A percentile compares a stretch with the other conserved stretches of the same genome.
phyloP scores from a whole-genome alignment of 1,284 basidiomycete genomes.

The Veloporphyrellus conicus region DNA sequence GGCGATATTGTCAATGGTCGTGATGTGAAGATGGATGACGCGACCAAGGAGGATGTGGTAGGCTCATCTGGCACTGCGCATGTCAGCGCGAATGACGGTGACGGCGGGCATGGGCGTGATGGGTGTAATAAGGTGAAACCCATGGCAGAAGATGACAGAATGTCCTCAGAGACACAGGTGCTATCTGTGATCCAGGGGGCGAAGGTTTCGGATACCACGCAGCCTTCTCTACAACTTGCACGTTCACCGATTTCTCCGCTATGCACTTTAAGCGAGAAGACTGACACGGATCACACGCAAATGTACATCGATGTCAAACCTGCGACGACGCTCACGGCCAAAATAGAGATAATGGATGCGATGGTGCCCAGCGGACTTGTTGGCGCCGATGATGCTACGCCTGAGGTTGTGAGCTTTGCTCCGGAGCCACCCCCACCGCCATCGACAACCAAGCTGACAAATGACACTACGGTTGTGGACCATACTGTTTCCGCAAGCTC shows the following conservation, averaged over 20 bases:
- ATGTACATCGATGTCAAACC: constrained; percentile 3
- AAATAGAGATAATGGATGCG: constrained; percentile 32
- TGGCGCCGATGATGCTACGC: constrained; percentile 18
- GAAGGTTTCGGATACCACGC: constrained; percentile 1
- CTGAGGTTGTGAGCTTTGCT: constrained; percentile 28
- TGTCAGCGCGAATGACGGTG: constrained; percentile 2
- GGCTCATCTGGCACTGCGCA: not conserved
- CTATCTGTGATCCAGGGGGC: not conserved
- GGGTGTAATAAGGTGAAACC: not conserved
- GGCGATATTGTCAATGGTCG: constrained; percentile 1
- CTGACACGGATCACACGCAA: constrained; percentile 9
- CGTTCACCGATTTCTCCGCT: not conserved
- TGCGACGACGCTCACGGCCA: constrained; percentile 26
- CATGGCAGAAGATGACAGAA: not conserved
- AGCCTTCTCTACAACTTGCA: not conserved
- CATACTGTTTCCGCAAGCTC: not conserved
- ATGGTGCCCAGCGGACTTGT: constrained; percentile 23
- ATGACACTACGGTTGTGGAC: constrained; percentile 16
- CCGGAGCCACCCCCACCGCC: constrained; percentile 34
- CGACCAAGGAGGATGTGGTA: not conserved
- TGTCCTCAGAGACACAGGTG: not conserved
- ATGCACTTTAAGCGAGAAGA: constrained; percentile 3
- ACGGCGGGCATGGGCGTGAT: not conserved
- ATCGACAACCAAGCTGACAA: constrained; percentile 26
- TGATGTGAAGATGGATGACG: constrained; percentile 12